Percentiles rank a stretch among this genome's conserved stretches.
Evolutionary conservation across 768 basidiomycete species (phyloP).

Genomic region (Boletus reticulatus): DNA sequence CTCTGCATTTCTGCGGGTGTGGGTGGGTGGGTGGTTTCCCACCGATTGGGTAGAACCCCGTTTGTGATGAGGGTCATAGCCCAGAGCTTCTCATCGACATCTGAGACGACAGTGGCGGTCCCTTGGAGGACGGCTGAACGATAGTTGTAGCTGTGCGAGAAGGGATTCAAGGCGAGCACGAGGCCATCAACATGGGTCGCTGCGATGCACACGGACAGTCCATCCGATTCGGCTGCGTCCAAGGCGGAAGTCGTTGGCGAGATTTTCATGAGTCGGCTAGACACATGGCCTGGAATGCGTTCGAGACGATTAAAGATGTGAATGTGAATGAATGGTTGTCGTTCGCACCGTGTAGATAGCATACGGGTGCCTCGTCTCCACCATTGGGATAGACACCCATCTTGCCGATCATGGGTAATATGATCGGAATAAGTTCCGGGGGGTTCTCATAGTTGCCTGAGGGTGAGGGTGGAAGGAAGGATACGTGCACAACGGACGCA

Average conservation of each 20-base stretch:
- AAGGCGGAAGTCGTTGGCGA: neutral
- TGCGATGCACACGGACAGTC: constrained; percentile 21
- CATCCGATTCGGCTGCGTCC: neutral
- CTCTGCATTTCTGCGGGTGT: constrained; percentile 23
- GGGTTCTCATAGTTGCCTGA: constrained; percentile 11
- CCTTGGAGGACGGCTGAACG: constrained; percentile 25
- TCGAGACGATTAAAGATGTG: neutral
- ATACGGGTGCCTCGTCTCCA: constrained; percentile 6
- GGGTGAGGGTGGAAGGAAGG: constrained; percentile 20
- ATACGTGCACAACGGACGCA: constrained; percentile 23
- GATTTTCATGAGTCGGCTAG: constrained; percentile 29
- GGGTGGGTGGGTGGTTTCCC: constrained; percentile 20
- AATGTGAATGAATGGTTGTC: too few relatives aligned
- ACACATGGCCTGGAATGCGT: constrained; percentile 12
- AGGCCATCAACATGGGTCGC: constrained; percentile 26
- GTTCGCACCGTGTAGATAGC: constrained; percentile 24
- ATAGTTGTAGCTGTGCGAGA: constrained; percentile 27
- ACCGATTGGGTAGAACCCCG: constrained; percentile 20
- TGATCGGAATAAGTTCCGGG: constrained; percentile 14
- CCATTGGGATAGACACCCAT: constrained; percentile 16
- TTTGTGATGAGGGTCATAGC: constrained; percentile 23
- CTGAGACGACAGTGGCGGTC: constrained; percentile 10
- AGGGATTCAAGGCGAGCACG: constrained; percentile 22
- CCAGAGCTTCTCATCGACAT: constrained; percentile 24
- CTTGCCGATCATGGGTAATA: constrained; percentile 28